phyloP scores from a whole-genome alignment of 2,329 filamentous ascomycete genomes.

The Macrophomina tecta region DNA sequence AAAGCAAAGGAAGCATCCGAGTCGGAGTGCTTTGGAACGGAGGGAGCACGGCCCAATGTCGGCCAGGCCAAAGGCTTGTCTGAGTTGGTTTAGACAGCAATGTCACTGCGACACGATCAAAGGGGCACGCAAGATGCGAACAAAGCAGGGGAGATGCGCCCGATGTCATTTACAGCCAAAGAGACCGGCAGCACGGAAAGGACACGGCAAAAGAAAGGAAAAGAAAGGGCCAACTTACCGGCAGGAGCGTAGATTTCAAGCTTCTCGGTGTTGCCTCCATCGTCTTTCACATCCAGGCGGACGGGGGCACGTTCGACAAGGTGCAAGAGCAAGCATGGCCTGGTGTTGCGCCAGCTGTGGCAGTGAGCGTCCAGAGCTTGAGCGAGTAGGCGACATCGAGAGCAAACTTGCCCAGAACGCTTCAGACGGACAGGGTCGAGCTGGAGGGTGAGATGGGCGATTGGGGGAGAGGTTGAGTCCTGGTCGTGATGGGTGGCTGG shows the following conservation, averaged over 20 bases:
- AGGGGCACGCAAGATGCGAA: too few species aligned
- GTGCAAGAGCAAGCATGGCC: background rate
- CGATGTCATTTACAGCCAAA: too few species aligned
- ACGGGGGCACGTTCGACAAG: slow-evolving; percentile 6
- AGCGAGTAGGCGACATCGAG: slow-evolving; percentile 1
- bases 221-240: background rate
- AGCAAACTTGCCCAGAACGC: background rate
- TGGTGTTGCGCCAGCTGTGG: slow-evolving; percentile 5
- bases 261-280: background rate
- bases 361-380: background rate
- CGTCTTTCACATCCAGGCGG: background rate
- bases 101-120: background rate
- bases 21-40: slow-evolving; percentile 7
- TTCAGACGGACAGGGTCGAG: slow-evolving; percentile 4
- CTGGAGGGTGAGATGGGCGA: background rate
- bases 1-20: slow-evolving; percentile 5
- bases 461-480: background rate
- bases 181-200: background rate
- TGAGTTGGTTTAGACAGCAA: background rate
- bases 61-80: slow-evolving; percentile 13
- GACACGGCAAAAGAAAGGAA: background rate
- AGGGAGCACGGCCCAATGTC: background rate
- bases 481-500: slow-evolving; percentile 9
- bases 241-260: slow-evolving; percentile 6
- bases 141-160: too few species aligned